These are phyloP conservation scores for Leccinellum albellum DNA, from an alignment of 768 basidiomycete genomes.

Conservation along the genomic window DNA sequence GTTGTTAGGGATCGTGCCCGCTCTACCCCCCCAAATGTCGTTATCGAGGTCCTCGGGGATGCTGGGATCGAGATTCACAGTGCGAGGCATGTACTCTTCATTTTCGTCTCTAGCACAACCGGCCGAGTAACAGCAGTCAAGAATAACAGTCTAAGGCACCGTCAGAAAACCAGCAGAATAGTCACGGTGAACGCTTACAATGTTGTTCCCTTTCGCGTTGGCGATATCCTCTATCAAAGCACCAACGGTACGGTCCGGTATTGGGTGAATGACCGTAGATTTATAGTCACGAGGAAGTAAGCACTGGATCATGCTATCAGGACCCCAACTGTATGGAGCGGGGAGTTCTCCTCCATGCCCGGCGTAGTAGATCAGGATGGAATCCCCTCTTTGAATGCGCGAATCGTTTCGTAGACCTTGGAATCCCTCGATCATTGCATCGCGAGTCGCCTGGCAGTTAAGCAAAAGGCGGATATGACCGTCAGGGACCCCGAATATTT, in stretches of 20 bases:
- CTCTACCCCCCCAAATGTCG: slow-evolving; percentile 18
- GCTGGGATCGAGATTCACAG: not conserved
- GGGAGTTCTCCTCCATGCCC: slow-evolving; percentile 40
- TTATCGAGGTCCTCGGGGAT: slow-evolving; percentile 24
- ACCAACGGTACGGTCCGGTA: slow-evolving; percentile 44
- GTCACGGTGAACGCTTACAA: slow-evolving; percentile 27
- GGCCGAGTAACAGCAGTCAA: slow-evolving; percentile 46
- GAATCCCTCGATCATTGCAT: slow-evolving; percentile 30
- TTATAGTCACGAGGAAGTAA: slow-evolving; percentile 35
- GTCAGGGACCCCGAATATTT: slow-evolving; percentile 28
- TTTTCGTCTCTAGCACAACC: slow-evolving; percentile 29
- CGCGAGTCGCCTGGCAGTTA: slow-evolving; percentile 36
- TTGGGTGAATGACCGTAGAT: slow-evolving; percentile 24
- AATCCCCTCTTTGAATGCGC: slow-evolving; percentile 26
- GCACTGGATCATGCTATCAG: slow-evolving; percentile 24
- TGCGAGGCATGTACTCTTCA: slow-evolving; percentile 7
- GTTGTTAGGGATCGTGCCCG: slow-evolving; percentile 9
- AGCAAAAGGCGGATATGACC: slow-evolving; percentile 36
- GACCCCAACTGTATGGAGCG: slow-evolving; percentile 27
- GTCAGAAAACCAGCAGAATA: not conserved
- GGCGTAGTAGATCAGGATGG: slow-evolving; percentile 42
- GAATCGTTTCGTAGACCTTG: slow-evolving; percentile 22
- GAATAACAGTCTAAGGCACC: slow-evolving; percentile 37
- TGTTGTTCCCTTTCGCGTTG: slow-evolving; percentile 39
- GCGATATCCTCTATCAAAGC: slow-evolving; percentile 36